A percentile compares a stretch with the other conserved stretches of the same genome.
Evolutionary conservation across 169 alveolate genomes (phyloP).

Genomic region (Toxoplasma gondii): DNA sequence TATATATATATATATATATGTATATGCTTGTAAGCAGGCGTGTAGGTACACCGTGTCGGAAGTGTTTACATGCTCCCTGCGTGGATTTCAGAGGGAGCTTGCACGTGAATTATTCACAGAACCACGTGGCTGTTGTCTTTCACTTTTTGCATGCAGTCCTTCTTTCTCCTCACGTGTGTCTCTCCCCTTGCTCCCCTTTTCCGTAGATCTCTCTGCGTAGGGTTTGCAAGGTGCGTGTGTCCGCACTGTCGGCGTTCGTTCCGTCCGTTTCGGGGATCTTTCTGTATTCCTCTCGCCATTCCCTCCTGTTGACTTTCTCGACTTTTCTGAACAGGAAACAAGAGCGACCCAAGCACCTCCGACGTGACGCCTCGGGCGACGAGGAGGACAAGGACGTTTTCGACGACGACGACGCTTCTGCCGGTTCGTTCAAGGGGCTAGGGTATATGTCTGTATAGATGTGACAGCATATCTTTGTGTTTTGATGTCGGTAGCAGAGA

Average conservation of each 20-base stretch:
- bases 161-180: too few relatives aligned
- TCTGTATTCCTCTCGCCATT: neutral
- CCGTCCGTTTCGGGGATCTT: neutral
- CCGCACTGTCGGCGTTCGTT: too few relatives aligned
- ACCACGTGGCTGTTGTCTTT: neutral
- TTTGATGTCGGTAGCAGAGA: too few relatives aligned
- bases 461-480: too few relatives aligned
- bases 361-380: slow-evolving; percentile 8
- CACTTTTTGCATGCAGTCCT: neutral
- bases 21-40: neutral
- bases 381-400: slow-evolving; percentile 31
- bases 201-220: neutral
- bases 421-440: neutral
- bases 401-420: slow-evolving; percentile 12
- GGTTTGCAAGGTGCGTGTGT: neutral
- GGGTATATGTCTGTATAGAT: too few relatives aligned
- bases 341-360: neutral
- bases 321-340: neutral
- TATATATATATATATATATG: neutral
- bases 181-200: too few relatives aligned
- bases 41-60: too few relatives aligned
- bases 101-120: neutral
- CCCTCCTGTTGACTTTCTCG: neutral
- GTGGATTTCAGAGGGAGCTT: too few relatives aligned
- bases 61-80: too few relatives aligned